A percentile compares a stretch with the other conserved stretches of the same genome.
These are phyloP conservation scores for Hypoxylon lienhwacheense DNA, from an alignment of 495 filamentous ascomycete genomes.

Conservation along the genomic window DNA sequence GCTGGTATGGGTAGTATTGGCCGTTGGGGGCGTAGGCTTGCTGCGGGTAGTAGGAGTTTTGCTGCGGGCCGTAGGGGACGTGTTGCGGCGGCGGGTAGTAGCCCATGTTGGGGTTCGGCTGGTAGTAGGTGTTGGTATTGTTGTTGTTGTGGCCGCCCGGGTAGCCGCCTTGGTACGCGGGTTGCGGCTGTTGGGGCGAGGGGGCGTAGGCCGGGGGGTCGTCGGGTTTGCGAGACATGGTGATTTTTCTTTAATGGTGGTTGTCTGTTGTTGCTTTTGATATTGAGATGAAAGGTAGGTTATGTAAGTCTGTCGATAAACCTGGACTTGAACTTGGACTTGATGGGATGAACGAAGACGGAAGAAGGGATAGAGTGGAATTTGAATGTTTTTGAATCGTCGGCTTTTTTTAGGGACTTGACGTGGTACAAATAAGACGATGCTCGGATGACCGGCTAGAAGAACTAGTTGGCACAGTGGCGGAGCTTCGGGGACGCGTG, in stretches of 20 bases:
- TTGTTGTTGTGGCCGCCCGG: slow-evolving; percentile 25
- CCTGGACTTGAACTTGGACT: too few relatives aligned
- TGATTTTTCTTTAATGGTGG: neutral
- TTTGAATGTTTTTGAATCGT: too few relatives aligned
- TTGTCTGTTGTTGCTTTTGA: neutral
- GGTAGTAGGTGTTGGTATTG: slow-evolving; percentile 41
- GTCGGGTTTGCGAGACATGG: slow-evolving; percentile 48
- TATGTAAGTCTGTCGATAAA: too few relatives aligned
- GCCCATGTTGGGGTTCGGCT: slow-evolving; percentile 45
- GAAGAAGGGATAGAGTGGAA: too few relatives aligned
- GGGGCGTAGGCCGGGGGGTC: slow-evolving; percentile 47
- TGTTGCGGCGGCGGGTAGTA: slow-evolving; percentile 41
- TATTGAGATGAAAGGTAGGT: too few relatives aligned
- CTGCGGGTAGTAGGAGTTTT: slow-evolving; percentile 31
- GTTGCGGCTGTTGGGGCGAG: slow-evolving; percentile 35
- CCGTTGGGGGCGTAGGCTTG: slow-evolving; percentile 24
- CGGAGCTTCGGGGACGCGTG: too few relatives aligned
- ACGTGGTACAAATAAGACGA: too few relatives aligned
- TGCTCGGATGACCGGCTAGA: too few relatives aligned
- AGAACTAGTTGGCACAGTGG: too few relatives aligned
- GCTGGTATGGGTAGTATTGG: too few relatives aligned
- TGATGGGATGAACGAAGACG: too few relatives aligned
- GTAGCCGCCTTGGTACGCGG: slow-evolving; percentile 37
- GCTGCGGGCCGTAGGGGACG: slow-evolving; percentile 28
- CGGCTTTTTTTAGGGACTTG: too few relatives aligned